Base-by-base conservation (phyloP, 2,329 filamentous ascomycete species). In the Aureobasidium sp. region DNA sequence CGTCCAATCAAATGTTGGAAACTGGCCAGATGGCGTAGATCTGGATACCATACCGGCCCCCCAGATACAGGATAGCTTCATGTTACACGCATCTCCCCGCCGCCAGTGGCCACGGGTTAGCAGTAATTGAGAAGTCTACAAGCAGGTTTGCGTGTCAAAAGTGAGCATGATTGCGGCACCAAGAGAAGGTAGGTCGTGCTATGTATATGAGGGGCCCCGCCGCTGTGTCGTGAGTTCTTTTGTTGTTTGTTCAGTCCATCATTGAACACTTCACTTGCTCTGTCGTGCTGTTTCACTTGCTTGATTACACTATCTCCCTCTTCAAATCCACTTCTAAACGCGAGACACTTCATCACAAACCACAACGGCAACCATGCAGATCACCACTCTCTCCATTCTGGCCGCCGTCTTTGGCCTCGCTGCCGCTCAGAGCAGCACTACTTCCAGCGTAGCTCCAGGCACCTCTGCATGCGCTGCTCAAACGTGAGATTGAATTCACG, bases 391-490 rank as follows among this genome's bases (percentile, higher is more conserved):
- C 59, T 65, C 68, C 60, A 55, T 72, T 59, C 59, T 71, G 60
- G 55, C 70, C 62, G 76, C 72, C 64, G 74, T 75, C 64, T 75
- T 76, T 27, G 53, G 54, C 32, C 21, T 77, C 77, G 54, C 54
- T 48, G 32, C 42, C 14, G 54, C 54, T 58, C 54, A 58, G 63
- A 68, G 76, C 63, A 66, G 68, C 48, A 70, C 74, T 48, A 68
- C 69, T 68, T 63, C 68, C 25, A 54, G 67, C 5, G 29, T 66
- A 21, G 61, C 61, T 32, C 21, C 21, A 1, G 21, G 21, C 21
- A 58, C 54, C 30, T 74, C 67, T 69, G 70, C 32, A 67, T 73
- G 64, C 57, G 68, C 57, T 67, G 70, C 53, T 66, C 74, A 78
- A 65, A 73, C 72, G 75, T 77, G 69, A 61, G 72, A 61, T 10